A percentile compares a stretch with the other conserved stretches of the same genome.
Conservation (phyloP, 306 rosid species). For the Medicago lupulina region DNA sequence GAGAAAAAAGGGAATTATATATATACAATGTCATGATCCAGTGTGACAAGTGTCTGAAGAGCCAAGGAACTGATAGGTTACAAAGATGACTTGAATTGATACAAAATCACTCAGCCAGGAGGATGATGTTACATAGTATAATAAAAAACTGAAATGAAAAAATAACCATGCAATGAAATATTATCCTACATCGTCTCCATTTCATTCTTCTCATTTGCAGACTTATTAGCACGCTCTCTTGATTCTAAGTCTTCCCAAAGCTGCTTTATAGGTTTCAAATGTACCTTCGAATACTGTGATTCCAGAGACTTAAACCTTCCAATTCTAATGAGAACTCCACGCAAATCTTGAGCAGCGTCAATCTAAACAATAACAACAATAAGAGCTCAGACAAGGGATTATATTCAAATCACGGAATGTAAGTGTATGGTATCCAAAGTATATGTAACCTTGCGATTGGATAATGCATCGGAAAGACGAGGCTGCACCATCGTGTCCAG, state of each 20-base stretch:
- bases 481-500: constrained; percentile 96
- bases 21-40: too few relatives aligned
- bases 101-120: too few relatives aligned
- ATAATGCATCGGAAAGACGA: constrained; percentile 84
- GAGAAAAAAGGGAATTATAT: too few relatives aligned
- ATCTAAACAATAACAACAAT: constrained; percentile 57
- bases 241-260: constrained; percentile 92
- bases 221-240: constrained; percentile 62
- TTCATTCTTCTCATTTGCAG: constrained; percentile 66
- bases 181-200: constrained; percentile 57
- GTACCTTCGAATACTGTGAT: constrained; percentile 88
- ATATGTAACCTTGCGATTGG: constrained; percentile 75
- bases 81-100: too few relatives aligned
- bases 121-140: too few relatives aligned
- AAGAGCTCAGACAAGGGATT: constrained; percentile 33
- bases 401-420: not conserved
- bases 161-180: too few relatives aligned
- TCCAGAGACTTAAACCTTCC: constrained; percentile 97
- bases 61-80: too few relatives aligned
- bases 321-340: constrained; percentile 91
- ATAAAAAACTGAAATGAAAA: too few relatives aligned
- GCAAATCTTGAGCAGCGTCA: constrained; percentile 84
- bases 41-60: too few relatives aligned
- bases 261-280: constrained; percentile 83
- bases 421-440: constrained; percentile 14